Conservation (phyloP, 371 early-diverging fungal species). For the Funneliformis caledonium region DNA sequence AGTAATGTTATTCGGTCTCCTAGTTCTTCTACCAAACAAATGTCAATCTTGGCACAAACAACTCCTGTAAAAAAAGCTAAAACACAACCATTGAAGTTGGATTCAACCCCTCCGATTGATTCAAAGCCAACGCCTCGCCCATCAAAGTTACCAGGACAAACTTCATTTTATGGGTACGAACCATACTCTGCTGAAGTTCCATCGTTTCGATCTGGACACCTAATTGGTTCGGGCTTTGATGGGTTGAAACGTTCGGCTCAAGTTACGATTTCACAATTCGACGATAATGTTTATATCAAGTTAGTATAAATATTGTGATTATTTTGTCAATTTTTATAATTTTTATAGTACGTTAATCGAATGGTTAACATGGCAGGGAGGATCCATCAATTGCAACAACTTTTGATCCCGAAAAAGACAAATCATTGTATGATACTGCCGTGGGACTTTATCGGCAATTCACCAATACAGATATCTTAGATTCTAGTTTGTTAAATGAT, state of each 20-base stretch:
- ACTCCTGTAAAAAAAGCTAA: constrained; percentile 7
- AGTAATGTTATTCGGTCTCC: constrained; percentile 12
- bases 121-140: background rate
- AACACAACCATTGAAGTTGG: background rate
- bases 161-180: background rate
- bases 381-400: constrained; percentile 28
- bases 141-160: constrained; percentile 1
- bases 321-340: background rate
- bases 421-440: constrained; percentile 10
- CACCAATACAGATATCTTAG: background rate
- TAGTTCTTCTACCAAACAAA: background rate
- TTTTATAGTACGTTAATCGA: background rate
- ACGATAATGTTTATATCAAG: constrained; percentile 20
- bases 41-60: constrained; percentile 7
- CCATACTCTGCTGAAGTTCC: background rate
- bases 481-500: background rate
- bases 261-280: constrained; percentile 19
- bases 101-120: background rate
- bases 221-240: background rate
- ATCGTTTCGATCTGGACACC: background rate
- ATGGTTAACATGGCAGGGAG: background rate
- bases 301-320: constrained; percentile 7
- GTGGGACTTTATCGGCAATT: constrained; percentile 20
- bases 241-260: constrained; percentile 34
- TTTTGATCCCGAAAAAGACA: constrained; percentile 39